Evolutionary conservation across 169 alveolate species (phyloP).

Genomic region (Cryptosporidium ubiquitum): DNA sequence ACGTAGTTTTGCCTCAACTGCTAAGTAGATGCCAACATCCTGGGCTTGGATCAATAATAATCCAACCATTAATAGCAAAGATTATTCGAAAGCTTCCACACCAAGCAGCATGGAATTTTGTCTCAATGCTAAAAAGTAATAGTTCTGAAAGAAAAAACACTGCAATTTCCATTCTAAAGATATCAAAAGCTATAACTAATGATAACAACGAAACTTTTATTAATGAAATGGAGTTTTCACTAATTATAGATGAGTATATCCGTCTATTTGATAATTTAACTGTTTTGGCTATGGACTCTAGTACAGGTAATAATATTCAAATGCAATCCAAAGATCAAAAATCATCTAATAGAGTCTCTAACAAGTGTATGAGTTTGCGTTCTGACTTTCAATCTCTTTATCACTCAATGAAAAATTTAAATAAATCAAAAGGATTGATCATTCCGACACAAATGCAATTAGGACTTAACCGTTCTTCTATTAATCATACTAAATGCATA

Average conservation of each 20-base stretch:
- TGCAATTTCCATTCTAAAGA: slow-evolving; percentile 71
- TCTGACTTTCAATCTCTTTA: slow-evolving; percentile 58
- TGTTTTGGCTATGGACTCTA: slow-evolving; percentile 64
- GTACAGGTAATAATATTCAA: slow-evolving; percentile 35
- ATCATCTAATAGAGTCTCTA: slow-evolving; percentile 8
- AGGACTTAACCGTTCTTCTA: not conserved
- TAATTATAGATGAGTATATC: slow-evolving; percentile 55
- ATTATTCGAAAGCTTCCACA: slow-evolving; percentile 76
- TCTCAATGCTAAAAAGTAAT: slow-evolving; percentile 74
- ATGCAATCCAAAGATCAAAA: not conserved
- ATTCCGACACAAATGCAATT: slow-evolving; percentile 64
- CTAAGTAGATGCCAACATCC: slow-evolving; percentile 81
- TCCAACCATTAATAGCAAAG: slow-evolving; percentile 79
- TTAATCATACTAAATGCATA: not conserved
- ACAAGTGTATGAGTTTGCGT: slow-evolving; percentile 58
- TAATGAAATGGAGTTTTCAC: not conserved
- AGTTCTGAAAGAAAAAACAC: slow-evolving; percentile 50
- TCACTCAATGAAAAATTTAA: slow-evolving; percentile 50
- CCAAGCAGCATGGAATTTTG: slow-evolving; percentile 80
- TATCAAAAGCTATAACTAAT: slow-evolving; percentile 8
- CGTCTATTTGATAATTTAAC: slow-evolving; percentile 66
- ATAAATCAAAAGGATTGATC: slow-evolving; percentile 32
- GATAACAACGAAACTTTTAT: not conserved
- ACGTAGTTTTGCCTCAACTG: slow-evolving; percentile 78
- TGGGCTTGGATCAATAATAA: slow-evolving; percentile 75